Percentiles rank a stretch among this genome's conserved stretches.
phyloP scores from a whole-genome alignment of 441 rosid species.

The Euphorbia celastroides region DNA sequence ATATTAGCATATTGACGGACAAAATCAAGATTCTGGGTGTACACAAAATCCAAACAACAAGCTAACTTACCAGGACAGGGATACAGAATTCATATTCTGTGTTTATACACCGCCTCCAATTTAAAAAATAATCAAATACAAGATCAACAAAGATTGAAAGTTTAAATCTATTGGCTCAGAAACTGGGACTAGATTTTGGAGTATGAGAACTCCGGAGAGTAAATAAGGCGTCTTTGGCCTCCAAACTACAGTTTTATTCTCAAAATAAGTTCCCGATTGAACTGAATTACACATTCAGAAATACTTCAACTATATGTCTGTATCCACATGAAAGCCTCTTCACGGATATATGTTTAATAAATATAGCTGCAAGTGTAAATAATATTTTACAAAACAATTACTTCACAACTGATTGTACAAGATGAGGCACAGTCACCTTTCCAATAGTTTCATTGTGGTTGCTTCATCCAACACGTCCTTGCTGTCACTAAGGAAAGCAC shows the following conservation, averaged over 20 bases:
- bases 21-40: neutral
- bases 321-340: neutral
- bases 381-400: neutral
- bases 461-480: slow-evolving; percentile 97
- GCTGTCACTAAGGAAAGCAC: slow-evolving; percentile 95
- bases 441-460: slow-evolving; percentile 93
- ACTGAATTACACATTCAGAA: neutral
- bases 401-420: neutral
- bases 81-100: no score
- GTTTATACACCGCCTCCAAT: neutral
- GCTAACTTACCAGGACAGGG: no score
- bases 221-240: neutral
- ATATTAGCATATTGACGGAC: neutral
- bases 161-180: neutral
- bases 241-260: neutral
- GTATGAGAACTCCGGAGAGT: neutral
- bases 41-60: neutral
- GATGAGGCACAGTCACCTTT: slow-evolving; percentile 52
- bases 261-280: neutral
- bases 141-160: neutral
- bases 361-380: neutral
- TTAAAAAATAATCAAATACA: neutral
- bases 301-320: neutral
- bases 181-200: neutral
- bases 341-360: neutral